These are phyloP conservation scores for Rhytidiadelphus loreus DNA, from an alignment of 225 moss, liverwort and hornwort genomes.

Conservation along the genomic window DNA sequence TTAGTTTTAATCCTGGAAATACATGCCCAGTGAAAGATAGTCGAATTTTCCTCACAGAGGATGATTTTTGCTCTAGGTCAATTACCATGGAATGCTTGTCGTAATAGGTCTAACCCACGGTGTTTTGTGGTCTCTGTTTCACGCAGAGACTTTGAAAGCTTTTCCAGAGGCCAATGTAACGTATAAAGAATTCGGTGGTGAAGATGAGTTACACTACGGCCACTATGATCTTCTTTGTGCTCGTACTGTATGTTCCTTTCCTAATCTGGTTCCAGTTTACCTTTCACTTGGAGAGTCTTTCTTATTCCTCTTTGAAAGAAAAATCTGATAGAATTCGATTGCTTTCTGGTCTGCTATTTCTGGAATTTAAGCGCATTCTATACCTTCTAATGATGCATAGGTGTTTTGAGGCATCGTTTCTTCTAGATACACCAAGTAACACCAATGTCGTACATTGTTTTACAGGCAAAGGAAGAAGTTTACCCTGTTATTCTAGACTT, in stretches of 20 bases:
- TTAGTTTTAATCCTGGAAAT: not conserved
- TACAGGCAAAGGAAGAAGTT: conserved; percentile 80
- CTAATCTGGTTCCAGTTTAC: not conserved
- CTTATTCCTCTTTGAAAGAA: not conserved
- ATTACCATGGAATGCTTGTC: not conserved
- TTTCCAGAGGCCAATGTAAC: conserved; percentile 54
- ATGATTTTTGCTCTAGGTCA: not conserved
- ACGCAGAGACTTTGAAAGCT: conserved; percentile 65
- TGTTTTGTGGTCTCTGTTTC: conserved; percentile 3
- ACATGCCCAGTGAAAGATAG: not conserved
- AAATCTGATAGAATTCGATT: not conserved
- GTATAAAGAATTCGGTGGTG: conserved; percentile 62
- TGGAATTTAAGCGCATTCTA: not conserved
- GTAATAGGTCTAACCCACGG: not conserved
- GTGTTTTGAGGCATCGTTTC: not conserved
- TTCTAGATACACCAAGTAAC: not conserved
- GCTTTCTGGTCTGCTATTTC: not conserved
- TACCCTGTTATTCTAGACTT: conserved; percentile 64
- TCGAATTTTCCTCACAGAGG: not conserved
- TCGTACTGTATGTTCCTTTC: conserved; percentile 46
- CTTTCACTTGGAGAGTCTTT: not conserved
- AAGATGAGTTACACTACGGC: conserved; percentile 63
- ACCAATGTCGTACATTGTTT: not conserved
- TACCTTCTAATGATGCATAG: not conserved
- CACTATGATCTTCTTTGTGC: conserved; percentile 91